Evolutionary conservation across 1,139 yeast genomes (phyloP).

Genomic region (Meyerozyma guilliermondii): DNA sequence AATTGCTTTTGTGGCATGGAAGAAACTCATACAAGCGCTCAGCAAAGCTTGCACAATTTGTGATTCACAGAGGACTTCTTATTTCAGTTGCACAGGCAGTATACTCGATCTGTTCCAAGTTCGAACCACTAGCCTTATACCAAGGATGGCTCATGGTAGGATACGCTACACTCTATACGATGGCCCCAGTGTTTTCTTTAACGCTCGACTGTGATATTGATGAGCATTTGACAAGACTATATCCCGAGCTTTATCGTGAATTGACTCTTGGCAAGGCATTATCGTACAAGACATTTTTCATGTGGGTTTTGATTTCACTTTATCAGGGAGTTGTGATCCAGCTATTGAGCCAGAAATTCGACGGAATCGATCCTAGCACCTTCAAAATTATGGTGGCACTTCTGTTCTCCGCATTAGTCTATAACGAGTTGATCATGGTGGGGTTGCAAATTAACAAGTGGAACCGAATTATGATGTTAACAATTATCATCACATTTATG

Average conservation of each 20-base stretch:
- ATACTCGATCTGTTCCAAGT: constrained; percentile 75
- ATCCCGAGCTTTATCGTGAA: constrained; percentile 94
- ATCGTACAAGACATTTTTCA: constrained; percentile 81
- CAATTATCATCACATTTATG: constrained; percentile 66
- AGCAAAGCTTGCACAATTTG: constrained; percentile 91
- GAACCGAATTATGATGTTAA: constrained; percentile 71
- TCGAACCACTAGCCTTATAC: constrained; percentile 90
- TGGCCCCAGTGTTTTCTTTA: constrained; percentile 96
- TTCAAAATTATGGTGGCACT: constrained; percentile 80
- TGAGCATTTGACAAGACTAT: constrained; percentile 80
- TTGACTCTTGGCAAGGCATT: constrained; percentile 82
- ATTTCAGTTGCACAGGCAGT: constrained; percentile 97
- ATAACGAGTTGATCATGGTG: constrained; percentile 91
- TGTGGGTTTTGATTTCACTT: constrained; percentile 84
- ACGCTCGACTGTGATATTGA: constrained; percentile 90
- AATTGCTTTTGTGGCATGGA: constrained; percentile 93
- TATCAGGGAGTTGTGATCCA: constrained; percentile 87
- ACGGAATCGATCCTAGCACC: constrained; percentile 49
- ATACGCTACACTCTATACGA: constrained; percentile 92
- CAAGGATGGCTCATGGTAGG: constrained; percentile 99
- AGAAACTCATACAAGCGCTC: constrained; percentile 94
- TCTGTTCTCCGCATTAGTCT: constrained; percentile 71
- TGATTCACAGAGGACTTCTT: constrained; percentile 91
- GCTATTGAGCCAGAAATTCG: constrained; percentile 69
- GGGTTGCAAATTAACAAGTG: constrained; percentile 88